Base-by-base conservation (phyloP, 352 stramenopile species). In the Phytophthora colocasiae region DNA sequence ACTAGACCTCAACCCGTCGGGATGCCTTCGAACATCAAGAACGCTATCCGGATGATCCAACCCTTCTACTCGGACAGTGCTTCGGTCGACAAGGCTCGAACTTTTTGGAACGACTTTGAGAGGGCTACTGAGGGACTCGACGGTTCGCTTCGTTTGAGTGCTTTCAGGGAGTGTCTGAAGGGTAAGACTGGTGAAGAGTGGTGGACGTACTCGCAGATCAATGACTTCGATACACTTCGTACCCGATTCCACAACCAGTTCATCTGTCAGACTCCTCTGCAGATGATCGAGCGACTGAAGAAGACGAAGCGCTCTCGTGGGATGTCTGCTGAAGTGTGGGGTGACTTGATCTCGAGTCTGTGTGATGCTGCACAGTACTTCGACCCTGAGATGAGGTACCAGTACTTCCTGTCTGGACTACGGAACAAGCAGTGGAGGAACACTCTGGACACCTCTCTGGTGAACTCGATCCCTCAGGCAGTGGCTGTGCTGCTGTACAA, bases 221-320 rank as follows among this genome's bases (percentile, higher is more conserved):
- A 39, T 15, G 26, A 38, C 24, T 51, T 51, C 12, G 26, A 19
- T 10, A 34, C 12, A 4, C 45, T 51, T 9, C 9, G 14, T 3
- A 51, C 22, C 14, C 27, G 27, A 3, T 53, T 40, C 27, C 46
- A 41, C 46, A 53, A 53, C 19, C 26, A n/a, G 14, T 40, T 52
- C 46, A 40, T 53, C 7, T 53, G 46, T 10, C 46, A 53, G 27
- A 53, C 46, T 7, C 46, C 46, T 27, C 15, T 40, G 29, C 46
- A 53, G 29, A 53, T 53, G 46, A 53, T 53, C 6, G 45, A 51
- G n/a, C 15, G 26, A 14, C 26, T 51, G 7, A 51, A 51, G 26
- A 51, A 10, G 6, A 15, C 45, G 2, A 51, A 51, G 11, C 45
- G 45, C 7, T 17, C 26, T 11, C 10, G 26, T 17, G 45, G 45